Base-by-base conservation (phyloP, 2,329 filamentous ascomycete genomes). In the Xylariaceae sp. region DNA sequence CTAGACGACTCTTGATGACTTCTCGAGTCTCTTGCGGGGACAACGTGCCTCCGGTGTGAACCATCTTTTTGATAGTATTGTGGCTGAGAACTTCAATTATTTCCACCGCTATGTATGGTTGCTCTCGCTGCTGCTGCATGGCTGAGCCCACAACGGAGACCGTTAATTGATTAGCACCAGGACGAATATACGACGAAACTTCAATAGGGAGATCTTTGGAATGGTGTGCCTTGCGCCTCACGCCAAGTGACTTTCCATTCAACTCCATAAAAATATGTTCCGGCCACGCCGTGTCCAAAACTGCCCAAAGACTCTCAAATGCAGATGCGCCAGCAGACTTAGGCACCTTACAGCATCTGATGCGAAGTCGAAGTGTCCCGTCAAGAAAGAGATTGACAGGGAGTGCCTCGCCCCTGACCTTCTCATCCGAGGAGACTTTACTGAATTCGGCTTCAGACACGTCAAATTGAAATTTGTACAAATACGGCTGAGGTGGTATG, bases 151-250 rank as follows among this genome's bases (percentile, higher is more conserved):
- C 56, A 39, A 67, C 66, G 47, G 54, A 78, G 52, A 90, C 59
- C 4, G 71, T 65, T 3, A 95, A 57, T 0, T 54, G 60, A 54
- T 95, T 95, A 4, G 60, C 56, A 0, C 87, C 88, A 13, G 64
- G 51, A 8, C 55, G 59, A 4, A 94, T 50, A 16, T 65, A 44
- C 9, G 77, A 61, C 1, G 88, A 89, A 18, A 95, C 67, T 51
- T 95, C 88, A 4, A 87, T 68, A 0, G 90, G 83, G 8, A 89
- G 63, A 52, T 94, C 87, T 51, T 83, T 87, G 9, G 82, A 83
- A 55, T 90, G 77, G 47, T 93, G 83, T 1, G 78, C 61, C 53
- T 87, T 88, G 19, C 85, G 77, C 31, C 84, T 77, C 9, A 79
- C 60, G 18, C 71, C 67, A 13, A 88, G 60, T 9, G 79, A 67